Base-by-base conservation (phyloP, 225 moss, liverwort and hornwort genomes). In the Anthoceros angustus region DNA sequence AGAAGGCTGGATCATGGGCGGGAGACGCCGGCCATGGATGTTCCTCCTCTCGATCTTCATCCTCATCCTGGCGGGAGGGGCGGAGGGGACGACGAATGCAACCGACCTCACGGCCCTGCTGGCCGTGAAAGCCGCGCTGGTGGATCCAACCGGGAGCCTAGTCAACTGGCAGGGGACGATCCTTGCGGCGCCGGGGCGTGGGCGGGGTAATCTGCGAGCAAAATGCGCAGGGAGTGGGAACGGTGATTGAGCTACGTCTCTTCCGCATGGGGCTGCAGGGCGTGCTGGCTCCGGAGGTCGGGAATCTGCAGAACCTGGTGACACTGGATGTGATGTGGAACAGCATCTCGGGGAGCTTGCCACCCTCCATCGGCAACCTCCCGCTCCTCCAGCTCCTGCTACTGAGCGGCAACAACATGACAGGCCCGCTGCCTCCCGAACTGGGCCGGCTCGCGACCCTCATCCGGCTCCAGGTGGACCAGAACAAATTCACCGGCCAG, bases 341-440 rank as follows among this genome's bases (percentile, higher is more conserved):
- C 49, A 4, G 9, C 16, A 5, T 50, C 8, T 14, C 16, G 49
- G 49, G 49, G 8, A 14, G 16, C 5, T 20, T 50, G 49, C 49
- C 49, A 20, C 6, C 49, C 16, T 7, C 6, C 6, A 7, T 50
- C 5, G 49, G 49, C 8, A 7, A 7, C 49, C 49, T 50, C 49
- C 49, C 5, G 49, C 6, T 7, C 6, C 49, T 50, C 16, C 16
- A 7, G 14, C 6, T 50, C 16, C 49, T 50, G 49, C 49, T 50
- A 20, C 63, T 71, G 64, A 71, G 70, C 70, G 38, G 26, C 25
- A 71, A 71, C 70, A 46, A 25, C 26, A 18, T 71, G 2, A 71
- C 24, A 2, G 70, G 70, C 9, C 7, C 42, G 16, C 20, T 71
- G 2, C 46, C 70, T 38, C 42, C 42, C 16, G 49, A 50, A 18